Evolutionary conservation across 2,329 filamentous ascomycete species (phyloP).

Genomic region (Fusarium denticulatum): DNA sequence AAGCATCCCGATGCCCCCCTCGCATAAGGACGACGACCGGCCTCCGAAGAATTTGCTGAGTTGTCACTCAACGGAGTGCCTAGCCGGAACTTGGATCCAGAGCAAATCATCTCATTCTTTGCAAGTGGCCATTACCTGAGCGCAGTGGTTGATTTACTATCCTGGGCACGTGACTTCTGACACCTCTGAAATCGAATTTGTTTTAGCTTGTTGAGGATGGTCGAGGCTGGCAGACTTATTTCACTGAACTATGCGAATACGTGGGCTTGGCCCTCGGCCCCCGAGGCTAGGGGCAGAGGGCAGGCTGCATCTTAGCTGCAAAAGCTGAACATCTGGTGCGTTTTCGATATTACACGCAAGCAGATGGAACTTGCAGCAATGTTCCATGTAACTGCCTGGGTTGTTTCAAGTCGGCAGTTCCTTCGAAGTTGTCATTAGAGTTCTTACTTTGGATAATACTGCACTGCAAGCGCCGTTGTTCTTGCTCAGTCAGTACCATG

Average conservation of each 20-base stretch:
- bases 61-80: too few species aligned
- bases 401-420: background rate
- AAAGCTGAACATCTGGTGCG: background rate
- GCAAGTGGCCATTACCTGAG: background rate
- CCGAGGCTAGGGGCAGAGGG: too few species aligned
- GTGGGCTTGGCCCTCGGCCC: too few species aligned
- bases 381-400: background rate
- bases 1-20: background rate
- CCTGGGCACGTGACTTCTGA: background rate
- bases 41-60: too few species aligned
- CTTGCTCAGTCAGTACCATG: too few species aligned
- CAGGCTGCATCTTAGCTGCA: background rate
- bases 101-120: too few species aligned
- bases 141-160: background rate
- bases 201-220: background rate
- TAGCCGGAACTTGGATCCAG: too few species aligned
- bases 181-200: background rate
- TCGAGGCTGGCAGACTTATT: background rate
- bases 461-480: background rate
- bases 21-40: too few species aligned
- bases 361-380: background rate
- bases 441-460: background rate
- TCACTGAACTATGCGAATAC: background rate
- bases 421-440: background rate
- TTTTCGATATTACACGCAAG: background rate